phyloP scores from a whole-genome alignment of 148 eudicot genomes.

The Vaccinium darrowii region DNA sequence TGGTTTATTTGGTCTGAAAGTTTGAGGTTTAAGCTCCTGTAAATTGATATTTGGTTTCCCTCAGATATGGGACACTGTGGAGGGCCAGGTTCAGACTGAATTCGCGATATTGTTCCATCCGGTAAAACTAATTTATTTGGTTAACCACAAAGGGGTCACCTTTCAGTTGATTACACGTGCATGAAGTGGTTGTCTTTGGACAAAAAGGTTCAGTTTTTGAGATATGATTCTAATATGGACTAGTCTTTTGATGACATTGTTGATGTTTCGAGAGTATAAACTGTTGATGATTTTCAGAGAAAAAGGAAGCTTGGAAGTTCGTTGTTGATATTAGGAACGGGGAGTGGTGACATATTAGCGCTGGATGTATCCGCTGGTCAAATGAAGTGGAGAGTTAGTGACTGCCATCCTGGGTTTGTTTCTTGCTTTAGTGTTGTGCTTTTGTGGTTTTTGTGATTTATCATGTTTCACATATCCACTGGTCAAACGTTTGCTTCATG shows the following conservation, averaged over 20 bases:
- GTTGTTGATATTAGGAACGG: constrained; percentile 78
- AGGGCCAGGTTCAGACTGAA: constrained; percentile 81
- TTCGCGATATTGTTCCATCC: constrained; percentile 53
- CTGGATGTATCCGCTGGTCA: constrained; percentile 84
- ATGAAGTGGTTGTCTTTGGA: constrained; percentile 82
- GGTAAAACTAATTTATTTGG: constrained; percentile 44
- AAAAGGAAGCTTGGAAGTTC: constrained; percentile 81
- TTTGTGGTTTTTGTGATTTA: neutral
- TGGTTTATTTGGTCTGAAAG: neutral
- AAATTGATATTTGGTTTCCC: constrained; percentile 15
- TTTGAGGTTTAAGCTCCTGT: neutral
- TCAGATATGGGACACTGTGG: constrained; percentile 89
- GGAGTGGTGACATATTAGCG: constrained; percentile 84
- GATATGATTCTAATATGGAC: neutral
- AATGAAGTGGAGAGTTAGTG: constrained; percentile 83
- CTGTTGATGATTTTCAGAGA: constrained; percentile 43
- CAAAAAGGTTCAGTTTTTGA: constrained; percentile 50
- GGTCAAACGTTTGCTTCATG: neutral
- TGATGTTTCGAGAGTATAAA: neutral
- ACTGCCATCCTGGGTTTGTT: constrained; percentile 94
- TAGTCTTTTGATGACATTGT: neutral
- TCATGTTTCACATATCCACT: neutral
- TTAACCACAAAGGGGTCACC: constrained; percentile 68
- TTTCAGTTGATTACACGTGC: constrained; percentile 91
- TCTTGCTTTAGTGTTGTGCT: neutral